Conservation (phyloP, 2,329 filamentous ascomycete species). For the Aspergillus ustus region DNA sequence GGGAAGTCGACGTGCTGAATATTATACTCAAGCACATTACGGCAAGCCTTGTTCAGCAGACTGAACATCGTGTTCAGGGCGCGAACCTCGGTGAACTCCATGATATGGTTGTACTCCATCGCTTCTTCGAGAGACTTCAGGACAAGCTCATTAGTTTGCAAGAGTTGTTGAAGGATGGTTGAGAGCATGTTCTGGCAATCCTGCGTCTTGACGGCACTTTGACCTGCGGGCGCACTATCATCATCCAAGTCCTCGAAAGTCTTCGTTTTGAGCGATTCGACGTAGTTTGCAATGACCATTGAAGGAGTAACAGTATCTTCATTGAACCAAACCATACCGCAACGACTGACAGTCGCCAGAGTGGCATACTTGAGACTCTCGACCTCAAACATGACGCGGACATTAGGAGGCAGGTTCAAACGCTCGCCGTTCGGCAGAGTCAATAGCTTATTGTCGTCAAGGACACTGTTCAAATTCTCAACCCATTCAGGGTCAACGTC, state of each 20-base stretch:
- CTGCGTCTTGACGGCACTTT: conserved; percentile 77
- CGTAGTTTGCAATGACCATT: conserved; percentile 93
- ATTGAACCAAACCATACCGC: conserved; percentile 99
- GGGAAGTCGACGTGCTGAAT: conserved; percentile 92
- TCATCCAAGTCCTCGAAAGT: conserved; percentile 96
- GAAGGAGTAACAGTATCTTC: conserved; percentile 91
- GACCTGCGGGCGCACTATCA: conserved; percentile 76
- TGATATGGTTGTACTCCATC: conserved; percentile 85
- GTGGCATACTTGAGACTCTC: conserved; percentile 98
- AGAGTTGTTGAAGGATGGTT: conserved; percentile 73
- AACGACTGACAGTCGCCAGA: conserved; percentile 97
- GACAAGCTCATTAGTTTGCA: conserved; percentile 81
- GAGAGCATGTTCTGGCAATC: conserved; percentile 79
- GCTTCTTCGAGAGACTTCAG: conserved; percentile 76
- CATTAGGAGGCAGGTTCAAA: conserved; percentile 89
- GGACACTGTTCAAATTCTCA: conserved; percentile 98
- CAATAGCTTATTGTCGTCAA: conserved; percentile 98
- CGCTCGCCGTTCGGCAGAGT: conserved; percentile 97
- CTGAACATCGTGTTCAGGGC: conserved; percentile 94
- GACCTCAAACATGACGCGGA: conserved; percentile 99
- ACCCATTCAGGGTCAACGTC: conserved; percentile 99
- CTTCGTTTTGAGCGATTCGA: conserved; percentile 78
- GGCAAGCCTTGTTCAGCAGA: conserved; percentile 88
- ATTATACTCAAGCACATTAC: conserved; percentile 95
- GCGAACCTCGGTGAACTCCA: conserved; percentile 93